Evolutionary conservation across 257 asterid genomes (phyloP), one percentile per base, ranked within the genome.

Genomic region (Solanum lignicaule): DNA sequence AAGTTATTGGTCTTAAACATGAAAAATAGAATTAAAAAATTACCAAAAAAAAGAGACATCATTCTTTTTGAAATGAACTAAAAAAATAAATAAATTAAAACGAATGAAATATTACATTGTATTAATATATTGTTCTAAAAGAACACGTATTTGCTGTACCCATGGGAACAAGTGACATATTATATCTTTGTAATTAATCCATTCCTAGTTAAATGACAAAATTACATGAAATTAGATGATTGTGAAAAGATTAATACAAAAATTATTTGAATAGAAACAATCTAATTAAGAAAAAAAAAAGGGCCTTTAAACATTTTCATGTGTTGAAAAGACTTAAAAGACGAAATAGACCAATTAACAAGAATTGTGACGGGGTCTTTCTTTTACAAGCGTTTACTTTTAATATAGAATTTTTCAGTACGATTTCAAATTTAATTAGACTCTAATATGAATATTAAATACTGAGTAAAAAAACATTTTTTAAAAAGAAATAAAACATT

Each of bases 391-490:
- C 7, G 32, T 62, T 62, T 62, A 62, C 0, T 62, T 0, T 62
- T 23, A 9, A 60, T 60, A 23, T 60, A 23, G 13, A 60, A 9
- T 60, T 60, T 60, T 60, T 60, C 0, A 60, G 1, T n/a, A 60
- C 1, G 29, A 60, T 0, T 60, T 60, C 0, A 58, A 60, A 60
- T 21, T 60, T 60, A 4, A 23, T 60, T 60, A 0, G 27, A 23
- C 3, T 60, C 5, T 60, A 60, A 60, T 60, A 60, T 23, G 6
- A 60, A 4, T 23, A 60, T 60, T 60, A 4, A 23, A 23, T 0
- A 21, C 4, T 8, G 5, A 60, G 1, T 21, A 60, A 23, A 60
- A 20, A 3, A 1, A 58, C 1, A 7, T 21, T 60, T 20, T 21
- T 60, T 7, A 13, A 46, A 55, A 21, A 58, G 5, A 20, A 58